phyloP scores from a whole-genome alignment of 371 early-diverging fungal genomes.

The Syncephalastrum contaminatum region DNA sequence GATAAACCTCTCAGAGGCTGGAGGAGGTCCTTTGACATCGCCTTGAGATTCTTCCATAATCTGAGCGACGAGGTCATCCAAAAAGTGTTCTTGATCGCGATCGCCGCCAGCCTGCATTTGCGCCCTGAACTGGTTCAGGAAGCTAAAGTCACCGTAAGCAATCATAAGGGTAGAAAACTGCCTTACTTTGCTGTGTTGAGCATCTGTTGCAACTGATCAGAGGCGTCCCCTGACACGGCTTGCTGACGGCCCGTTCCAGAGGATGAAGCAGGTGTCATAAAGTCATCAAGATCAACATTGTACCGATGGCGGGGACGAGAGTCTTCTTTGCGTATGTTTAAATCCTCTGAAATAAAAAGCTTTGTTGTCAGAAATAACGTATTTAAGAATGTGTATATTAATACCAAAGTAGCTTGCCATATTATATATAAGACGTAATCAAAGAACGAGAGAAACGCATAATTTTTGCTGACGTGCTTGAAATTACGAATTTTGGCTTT shows the following conservation, averaged over 20 bases:
- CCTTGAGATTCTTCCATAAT: constrained; percentile 49
- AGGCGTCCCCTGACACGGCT: neutral
- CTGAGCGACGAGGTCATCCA: constrained; percentile 49
- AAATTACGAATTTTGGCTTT: too few species aligned
- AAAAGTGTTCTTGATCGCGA: constrained; percentile 41
- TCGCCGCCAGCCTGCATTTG: constrained; percentile 43
- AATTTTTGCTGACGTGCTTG: too few species aligned
- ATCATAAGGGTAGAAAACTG: neutral
- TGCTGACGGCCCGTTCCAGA: constrained; percentile 5
- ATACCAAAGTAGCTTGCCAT: constrained; percentile 41
- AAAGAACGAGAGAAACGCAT: too few species aligned
- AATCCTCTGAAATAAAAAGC: constrained; percentile 23
- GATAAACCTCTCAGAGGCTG: constrained; percentile 48
- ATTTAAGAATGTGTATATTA: too few species aligned
- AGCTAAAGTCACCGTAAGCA: constrained; percentile 13
- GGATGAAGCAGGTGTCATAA: constrained; percentile 30
- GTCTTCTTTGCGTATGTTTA: constrained; percentile 23
- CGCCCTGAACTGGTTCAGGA: constrained; percentile 35
- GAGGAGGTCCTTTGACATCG: constrained; percentile 51
- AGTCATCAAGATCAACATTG: constrained; percentile 40
- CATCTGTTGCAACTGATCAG: constrained; percentile 22
- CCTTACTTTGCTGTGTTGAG: constrained; percentile 40
- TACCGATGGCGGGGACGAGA: constrained; percentile 18
- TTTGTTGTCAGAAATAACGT: neutral
- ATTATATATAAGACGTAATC: neutral